Percentiles rank a stretch among this genome's conserved stretches.
These are phyloP conservation scores for Sporisorium exsertum DNA, from an alignment of 1,284 basidiomycete genomes.

Conservation along the genomic window DNA sequence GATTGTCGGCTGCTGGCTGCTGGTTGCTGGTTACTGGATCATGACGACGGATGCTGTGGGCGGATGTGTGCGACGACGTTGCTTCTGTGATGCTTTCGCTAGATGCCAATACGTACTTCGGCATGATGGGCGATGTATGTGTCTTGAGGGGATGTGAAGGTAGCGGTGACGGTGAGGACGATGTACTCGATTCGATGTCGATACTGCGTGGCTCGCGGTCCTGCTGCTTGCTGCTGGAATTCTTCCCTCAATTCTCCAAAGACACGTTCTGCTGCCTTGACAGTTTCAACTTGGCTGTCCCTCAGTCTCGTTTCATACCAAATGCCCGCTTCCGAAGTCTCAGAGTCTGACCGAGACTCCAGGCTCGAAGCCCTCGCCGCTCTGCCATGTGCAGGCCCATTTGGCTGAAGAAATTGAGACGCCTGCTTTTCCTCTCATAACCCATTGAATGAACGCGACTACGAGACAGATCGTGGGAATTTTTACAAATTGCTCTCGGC, in stretches of 20 bases:
- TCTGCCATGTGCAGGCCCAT: constrained; percentile 2
- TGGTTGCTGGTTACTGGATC: not conserved
- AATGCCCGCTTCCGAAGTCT: constrained; percentile 3
- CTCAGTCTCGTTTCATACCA: not conserved
- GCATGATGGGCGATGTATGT: constrained; percentile 63
- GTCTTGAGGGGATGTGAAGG: constrained; percentile 43
- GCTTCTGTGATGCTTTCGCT: constrained; percentile 4
- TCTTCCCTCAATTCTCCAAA: not conserved
- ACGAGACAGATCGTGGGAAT: constrained; percentile 17
- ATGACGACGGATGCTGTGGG: not conserved
- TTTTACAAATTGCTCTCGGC: constrained; percentile 3
- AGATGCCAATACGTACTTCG: constrained; percentile 55
- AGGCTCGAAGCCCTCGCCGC: not conserved
- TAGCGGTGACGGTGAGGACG: constrained; percentile 37
- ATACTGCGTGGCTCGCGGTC: constrained; percentile 8
- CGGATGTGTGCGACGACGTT: constrained; percentile 14
- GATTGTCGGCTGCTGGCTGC: not conserved
- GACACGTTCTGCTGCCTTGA: constrained; percentile 5
- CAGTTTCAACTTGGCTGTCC: not conserved
- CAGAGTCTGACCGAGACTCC: not conserved
- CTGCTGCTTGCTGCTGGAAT: not conserved
- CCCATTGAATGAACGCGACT: not conserved
- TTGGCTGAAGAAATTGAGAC: not conserved
- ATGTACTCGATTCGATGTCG: constrained; percentile 21
- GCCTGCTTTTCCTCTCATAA: not conserved